These are phyloP conservation scores for Thielaviopsis musarum DNA, from an alignment of 2,329 filamentous ascomycete genomes.

Conservation along the genomic window DNA sequence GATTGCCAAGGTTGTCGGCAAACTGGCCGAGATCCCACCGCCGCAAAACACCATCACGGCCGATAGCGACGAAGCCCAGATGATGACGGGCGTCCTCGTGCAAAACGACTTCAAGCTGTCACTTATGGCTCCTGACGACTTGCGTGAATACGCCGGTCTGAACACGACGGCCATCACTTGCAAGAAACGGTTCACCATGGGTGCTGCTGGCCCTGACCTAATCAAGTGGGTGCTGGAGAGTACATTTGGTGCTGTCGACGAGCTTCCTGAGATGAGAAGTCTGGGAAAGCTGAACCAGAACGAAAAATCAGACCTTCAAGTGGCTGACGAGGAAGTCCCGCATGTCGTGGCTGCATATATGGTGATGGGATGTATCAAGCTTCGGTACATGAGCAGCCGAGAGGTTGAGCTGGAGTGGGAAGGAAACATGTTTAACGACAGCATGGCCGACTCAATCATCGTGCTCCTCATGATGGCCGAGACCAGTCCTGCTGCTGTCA, in stretches of 20 bases:
- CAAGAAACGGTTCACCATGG: slow-evolving; percentile 76
- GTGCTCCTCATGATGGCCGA: slow-evolving; percentile 84
- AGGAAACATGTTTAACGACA: slow-evolving; percentile 92
- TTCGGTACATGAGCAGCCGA: slow-evolving; percentile 61
- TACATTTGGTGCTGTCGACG: slow-evolving; percentile 77
- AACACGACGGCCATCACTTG: slow-evolving; percentile 90
- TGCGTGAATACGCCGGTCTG: slow-evolving; percentile 90
- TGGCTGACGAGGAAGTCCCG: slow-evolving; percentile 48
- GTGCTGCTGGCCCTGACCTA: slow-evolving; percentile 74
- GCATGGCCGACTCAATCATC: slow-evolving; percentile 93
- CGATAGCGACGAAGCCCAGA: slow-evolving; percentile 20
- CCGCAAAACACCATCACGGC: slow-evolving; percentile 27
- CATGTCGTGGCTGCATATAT: slow-evolving; percentile 39
- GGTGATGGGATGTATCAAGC: slow-evolving; percentile 80
- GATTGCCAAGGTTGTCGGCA: slow-evolving; percentile 87
- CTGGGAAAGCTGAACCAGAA: slow-evolving; percentile 20
- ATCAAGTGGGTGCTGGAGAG: slow-evolving; percentile 90
- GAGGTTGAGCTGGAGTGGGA: slow-evolving; percentile 93
- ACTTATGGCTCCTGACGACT: slow-evolving; percentile 89
- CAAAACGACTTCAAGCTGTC: slow-evolving; percentile 97
- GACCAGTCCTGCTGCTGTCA: slow-evolving; percentile 85
- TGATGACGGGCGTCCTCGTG: slow-evolving; percentile 81
- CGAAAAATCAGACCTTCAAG: slow-evolving; percentile 24
- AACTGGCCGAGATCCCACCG: slow-evolving; percentile 66
- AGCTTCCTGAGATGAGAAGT: slow-evolving; percentile 38